phyloP scores from a whole-genome alignment of 371 early-diverging fungal genomes.

The Massospora cicadina region DNA sequence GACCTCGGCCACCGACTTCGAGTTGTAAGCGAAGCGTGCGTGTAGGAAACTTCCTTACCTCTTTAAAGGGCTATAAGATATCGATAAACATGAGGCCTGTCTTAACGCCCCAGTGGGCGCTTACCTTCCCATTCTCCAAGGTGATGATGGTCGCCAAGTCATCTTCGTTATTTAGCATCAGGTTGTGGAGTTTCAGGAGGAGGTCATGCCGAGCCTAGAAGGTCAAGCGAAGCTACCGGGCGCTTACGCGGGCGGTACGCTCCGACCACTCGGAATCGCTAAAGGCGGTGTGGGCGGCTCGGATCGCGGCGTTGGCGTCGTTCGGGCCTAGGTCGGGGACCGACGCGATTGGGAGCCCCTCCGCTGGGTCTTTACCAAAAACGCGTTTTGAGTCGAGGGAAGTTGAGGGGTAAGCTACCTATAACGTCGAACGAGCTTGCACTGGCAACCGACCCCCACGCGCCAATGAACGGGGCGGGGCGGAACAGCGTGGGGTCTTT shows the following conservation, averaged over 20 bases:
- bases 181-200: constrained; percentile 44
- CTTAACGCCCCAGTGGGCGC: constrained; percentile 11
- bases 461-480: not conserved
- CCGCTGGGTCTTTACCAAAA: not conserved
- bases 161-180: constrained; percentile 44
- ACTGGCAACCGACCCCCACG: not conserved
- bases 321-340: not conserved
- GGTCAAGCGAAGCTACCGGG: not conserved
- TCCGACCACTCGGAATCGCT: not conserved
- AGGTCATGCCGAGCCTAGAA: constrained; percentile 31
- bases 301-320: not conserved
- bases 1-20: constrained; percentile 38
- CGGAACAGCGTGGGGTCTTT: not conserved
- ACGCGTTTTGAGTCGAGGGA: not conserved
- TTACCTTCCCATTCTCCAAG: constrained; percentile 53
- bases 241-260: not conserved
- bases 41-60: constrained; percentile 5
- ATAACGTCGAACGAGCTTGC: not conserved
- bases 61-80: constrained; percentile 5
- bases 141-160: constrained; percentile 62
- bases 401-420: not conserved
- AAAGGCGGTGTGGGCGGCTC: not conserved
- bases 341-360: not conserved
- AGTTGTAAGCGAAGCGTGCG: not conserved
- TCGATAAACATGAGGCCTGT: constrained; percentile 12